phyloP scores from a whole-genome alignment of 83 land plant genomes.

The Diphasiastrum complanatum region DNA sequence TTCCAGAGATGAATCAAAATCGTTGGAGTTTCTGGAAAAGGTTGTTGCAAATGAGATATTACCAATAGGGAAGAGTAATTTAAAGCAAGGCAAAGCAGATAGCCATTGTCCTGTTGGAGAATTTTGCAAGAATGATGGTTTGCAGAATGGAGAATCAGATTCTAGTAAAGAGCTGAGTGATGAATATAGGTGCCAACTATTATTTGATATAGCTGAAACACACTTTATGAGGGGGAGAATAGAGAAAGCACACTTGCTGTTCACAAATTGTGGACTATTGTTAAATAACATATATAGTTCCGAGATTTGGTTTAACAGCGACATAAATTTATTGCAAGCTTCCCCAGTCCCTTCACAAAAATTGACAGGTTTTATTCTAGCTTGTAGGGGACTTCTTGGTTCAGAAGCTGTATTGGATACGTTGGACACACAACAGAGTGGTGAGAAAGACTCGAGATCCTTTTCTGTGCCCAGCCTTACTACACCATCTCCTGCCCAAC shows the following conservation, averaged over 20 bases:
- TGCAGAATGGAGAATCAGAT: not conserved
- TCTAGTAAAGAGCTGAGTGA: not conserved
- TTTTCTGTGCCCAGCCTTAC: slow-evolving; percentile 8
- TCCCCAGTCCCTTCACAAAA: slow-evolving; percentile 20
- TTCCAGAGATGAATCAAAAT: slow-evolving; percentile 13
- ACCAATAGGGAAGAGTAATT: too few relatives aligned
- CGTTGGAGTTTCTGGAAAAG: slow-evolving; percentile 24
- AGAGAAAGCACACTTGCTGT: slow-evolving; percentile 21
- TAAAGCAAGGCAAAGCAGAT: too few relatives aligned
- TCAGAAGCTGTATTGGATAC: slow-evolving; percentile 5
- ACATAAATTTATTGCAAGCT: not conserved
- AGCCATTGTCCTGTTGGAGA: not conserved
- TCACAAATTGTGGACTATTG: slow-evolving; percentile 21
- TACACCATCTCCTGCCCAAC: slow-evolving; percentile 19
- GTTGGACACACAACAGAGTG: too few relatives aligned
- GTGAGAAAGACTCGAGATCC: too few relatives aligned
- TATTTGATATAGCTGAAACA: slow-evolving; percentile 32
- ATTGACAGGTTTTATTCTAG: slow-evolving; percentile 27
- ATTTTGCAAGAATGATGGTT: not conserved
- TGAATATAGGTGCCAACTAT: slow-evolving; percentile 16
- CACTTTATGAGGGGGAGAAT: slow-evolving; percentile 35
- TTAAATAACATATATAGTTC: not conserved
- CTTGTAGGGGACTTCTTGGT: slow-evolving; percentile 26
- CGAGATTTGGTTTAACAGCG: not conserved
- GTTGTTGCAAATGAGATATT: slow-evolving; percentile 10